Conservation (phyloP, 2,329 filamentous ascomycete genomes). For the Fusarium circinatum region DNA sequence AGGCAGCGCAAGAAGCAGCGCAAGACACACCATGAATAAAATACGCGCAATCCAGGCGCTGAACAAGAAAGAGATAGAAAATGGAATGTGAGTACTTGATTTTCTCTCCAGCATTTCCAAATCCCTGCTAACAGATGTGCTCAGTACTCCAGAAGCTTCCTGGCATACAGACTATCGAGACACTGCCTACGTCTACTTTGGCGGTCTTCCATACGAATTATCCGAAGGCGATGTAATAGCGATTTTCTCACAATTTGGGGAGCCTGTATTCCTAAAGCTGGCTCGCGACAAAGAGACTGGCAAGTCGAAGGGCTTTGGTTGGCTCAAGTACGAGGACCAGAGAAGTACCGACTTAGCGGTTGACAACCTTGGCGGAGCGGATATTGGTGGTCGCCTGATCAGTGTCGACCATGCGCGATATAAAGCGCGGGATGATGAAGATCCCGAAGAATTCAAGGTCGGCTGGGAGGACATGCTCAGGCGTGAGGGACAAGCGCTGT, state of each 20-base stretch:
- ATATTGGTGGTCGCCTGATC: constrained; percentile 81
- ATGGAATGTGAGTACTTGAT: constrained; percentile 74
- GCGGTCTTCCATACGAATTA: constrained; percentile 89
- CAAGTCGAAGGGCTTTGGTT: constrained; percentile 93
- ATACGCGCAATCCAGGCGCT: constrained; percentile 92
- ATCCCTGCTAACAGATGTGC: constrained; percentile 31
- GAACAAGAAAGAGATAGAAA: constrained; percentile 93
- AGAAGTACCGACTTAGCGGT: constrained; percentile 95
- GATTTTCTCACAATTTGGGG: constrained; percentile 96
- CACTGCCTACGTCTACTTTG: constrained; percentile 96
- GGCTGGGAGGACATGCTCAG: constrained; percentile 69
- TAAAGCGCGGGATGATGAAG: constrained; percentile 84
- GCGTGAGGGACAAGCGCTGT: constrained; percentile 58
- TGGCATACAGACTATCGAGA: constrained; percentile 99
- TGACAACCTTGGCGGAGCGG: constrained; percentile 91
- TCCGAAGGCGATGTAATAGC: constrained; percentile 96
- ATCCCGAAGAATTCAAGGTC: constrained; percentile 67
- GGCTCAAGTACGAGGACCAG: constrained; percentile 98
- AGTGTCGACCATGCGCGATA: constrained; percentile 95
- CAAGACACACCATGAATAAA: constrained; percentile 77
- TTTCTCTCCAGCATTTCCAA: neutral
- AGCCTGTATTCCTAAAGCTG: constrained; percentile 92
- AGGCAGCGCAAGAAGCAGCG: neutral
- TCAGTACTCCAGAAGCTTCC: constrained; percentile 82
- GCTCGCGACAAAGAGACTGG: constrained; percentile 95